Conservation (phyloP, 192 early-diverging fungal genomes). For the Phycomyces blakesleeanus region DNA sequence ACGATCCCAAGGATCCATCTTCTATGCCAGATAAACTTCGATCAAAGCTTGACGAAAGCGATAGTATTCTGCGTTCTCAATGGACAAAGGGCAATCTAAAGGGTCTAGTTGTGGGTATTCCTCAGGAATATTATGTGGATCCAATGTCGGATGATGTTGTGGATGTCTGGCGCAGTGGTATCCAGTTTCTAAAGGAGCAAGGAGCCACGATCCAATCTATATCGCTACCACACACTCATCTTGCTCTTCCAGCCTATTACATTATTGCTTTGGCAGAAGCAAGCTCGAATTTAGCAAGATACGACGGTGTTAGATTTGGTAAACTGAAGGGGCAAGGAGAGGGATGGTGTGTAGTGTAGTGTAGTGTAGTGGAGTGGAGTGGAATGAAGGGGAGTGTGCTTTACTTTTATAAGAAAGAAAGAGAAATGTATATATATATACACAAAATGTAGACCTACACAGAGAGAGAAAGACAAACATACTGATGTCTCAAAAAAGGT, state of each 20-base stretch:
- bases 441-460: too few species aligned
- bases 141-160: slow-evolving; percentile 59
- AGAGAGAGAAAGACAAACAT: too few species aligned
- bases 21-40: slow-evolving; percentile 46
- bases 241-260: slow-evolving; percentile 83
- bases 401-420: background rate
- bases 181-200: slow-evolving; percentile 45
- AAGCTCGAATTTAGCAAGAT: slow-evolving; percentile 84
- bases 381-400: too few species aligned
- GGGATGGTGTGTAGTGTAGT: too few species aligned
- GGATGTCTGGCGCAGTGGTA: slow-evolving; percentile 56
- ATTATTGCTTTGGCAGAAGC: slow-evolving; percentile 88
- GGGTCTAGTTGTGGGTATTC: slow-evolving; percentile 64
- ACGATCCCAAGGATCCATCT: slow-evolving; percentile 64
- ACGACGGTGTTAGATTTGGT: slow-evolving; percentile 87
- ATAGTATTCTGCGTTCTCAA: background rate
- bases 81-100: slow-evolving; percentile 19
- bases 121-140: slow-evolving; percentile 72
- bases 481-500: slow-evolving; percentile 39
- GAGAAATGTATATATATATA: slow-evolving; percentile 1
- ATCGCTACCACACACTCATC: slow-evolving; percentile 62
- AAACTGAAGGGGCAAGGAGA: too few species aligned
- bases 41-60: slow-evolving; percentile 1
- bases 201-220: slow-evolving; percentile 72
- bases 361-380: too few species aligned